Evolutionary conservation across 768 basidiomycete genomes (phyloP).

Genomic region (Hericium erinaceus): DNA sequence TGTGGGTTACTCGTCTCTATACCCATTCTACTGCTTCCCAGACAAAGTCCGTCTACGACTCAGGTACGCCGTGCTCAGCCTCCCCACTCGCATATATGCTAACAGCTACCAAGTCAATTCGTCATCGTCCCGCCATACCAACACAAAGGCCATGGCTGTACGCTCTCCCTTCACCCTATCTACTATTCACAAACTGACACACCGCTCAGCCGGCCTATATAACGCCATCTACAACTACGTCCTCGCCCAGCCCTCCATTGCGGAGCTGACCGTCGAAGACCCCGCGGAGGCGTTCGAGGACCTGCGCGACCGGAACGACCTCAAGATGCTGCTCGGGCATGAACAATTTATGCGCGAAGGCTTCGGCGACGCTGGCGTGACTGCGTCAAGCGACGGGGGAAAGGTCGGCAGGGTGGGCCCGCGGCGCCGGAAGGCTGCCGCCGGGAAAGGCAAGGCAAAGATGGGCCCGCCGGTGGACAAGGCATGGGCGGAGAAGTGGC

Average conservation of each 20-base stretch:
- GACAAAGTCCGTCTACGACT: conserved; percentile 81
- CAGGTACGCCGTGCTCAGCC: conserved; percentile 42
- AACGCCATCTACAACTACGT: conserved; percentile 75
- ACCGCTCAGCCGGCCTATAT: conserved; percentile 69
- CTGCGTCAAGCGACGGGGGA: conserved; percentile 21
- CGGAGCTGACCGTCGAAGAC: conserved; percentile 96
- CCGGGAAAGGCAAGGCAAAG: conserved; percentile 36
- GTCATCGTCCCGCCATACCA: conserved; percentile 89
- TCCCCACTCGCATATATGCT: background rate
- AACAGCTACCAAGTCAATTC: conserved; percentile 60
- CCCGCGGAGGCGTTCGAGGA: conserved; percentile 98
- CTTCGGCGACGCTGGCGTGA: conserved; percentile 33
- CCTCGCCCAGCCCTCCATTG: conserved; percentile 52
- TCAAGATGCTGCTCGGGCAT: conserved; percentile 62
- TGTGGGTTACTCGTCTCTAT: conserved; percentile 87
- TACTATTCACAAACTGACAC: background rate
- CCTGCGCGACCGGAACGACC: conserved; percentile 85
- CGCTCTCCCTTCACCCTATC: conserved; percentile 19
- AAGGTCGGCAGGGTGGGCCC: conserved; percentile 26
- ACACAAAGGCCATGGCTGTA: conserved; percentile 84
- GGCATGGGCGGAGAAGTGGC: conserved; percentile 71
- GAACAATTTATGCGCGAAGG: conserved; percentile 64
- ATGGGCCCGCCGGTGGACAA: conserved; percentile 74
- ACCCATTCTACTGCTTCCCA: conserved; percentile 93
- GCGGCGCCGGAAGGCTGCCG: conserved; percentile 16